These are phyloP conservation scores for Gastrolobium bilobum DNA, from an alignment of 306 rosid genomes.

Conservation along the genomic window DNA sequence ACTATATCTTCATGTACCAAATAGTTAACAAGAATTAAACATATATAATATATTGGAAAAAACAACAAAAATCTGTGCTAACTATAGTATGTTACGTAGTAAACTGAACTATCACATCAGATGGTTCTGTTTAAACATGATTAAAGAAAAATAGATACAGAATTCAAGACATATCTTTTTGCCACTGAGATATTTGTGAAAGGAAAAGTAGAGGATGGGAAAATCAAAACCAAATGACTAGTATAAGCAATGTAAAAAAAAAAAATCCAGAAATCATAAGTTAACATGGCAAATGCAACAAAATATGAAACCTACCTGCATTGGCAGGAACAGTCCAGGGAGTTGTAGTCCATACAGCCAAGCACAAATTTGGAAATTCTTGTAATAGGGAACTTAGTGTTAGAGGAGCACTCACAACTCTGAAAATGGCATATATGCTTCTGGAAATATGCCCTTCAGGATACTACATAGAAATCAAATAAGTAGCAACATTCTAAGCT, in stretches of 20 bases:
- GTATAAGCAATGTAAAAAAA: constrained; percentile 3
- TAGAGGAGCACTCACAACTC: constrained; percentile 69
- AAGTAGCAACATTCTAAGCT: constrained; percentile 38
- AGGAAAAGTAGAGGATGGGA: not conserved
- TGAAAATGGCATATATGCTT: constrained; percentile 89
- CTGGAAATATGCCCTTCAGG: constrained; percentile 94
- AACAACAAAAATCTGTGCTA: constrained; percentile 12
- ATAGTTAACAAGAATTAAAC: not conserved
- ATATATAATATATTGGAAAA: not conserved
- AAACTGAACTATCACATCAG: constrained; percentile 38
- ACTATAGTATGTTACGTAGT: constrained; percentile 17
- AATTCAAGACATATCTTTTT: constrained; percentile 41
- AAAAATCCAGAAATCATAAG: constrained; percentile 22
- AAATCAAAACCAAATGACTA: constrained; percentile 35
- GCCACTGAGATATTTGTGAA: constrained; percentile 21
- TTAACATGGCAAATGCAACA: constrained; percentile 45
- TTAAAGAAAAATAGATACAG: constrained; percentile 14
- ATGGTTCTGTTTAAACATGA: constrained; percentile 14
- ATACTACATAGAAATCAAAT: constrained; percentile 68
- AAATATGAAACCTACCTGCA: constrained; percentile 74
- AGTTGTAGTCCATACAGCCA: constrained; percentile 98
- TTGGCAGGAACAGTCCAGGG: constrained; percentile 99
- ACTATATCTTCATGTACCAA: constrained; percentile 9
- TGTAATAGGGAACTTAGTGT: constrained; percentile 61
- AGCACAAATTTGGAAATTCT: constrained; percentile 81